These are phyloP conservation scores for Medicago lupulina DNA, from an alignment of 306 rosid species.

Conservation along the genomic window DNA sequence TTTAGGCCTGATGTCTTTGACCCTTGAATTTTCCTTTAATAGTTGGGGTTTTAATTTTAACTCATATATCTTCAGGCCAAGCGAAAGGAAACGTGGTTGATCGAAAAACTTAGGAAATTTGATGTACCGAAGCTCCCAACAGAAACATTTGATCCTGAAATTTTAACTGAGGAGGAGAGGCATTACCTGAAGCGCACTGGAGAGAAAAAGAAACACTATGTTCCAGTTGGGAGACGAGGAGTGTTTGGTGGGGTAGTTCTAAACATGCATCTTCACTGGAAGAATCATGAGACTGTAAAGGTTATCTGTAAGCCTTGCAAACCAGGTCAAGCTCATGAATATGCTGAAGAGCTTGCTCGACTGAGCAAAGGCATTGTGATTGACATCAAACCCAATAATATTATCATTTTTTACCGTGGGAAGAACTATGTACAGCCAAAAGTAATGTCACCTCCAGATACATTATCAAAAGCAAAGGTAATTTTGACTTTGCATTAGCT, in stretches of 20 bases:
- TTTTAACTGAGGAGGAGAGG: constrained; percentile 85
- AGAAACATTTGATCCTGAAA: constrained; percentile 86
- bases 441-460: constrained; percentile 82
- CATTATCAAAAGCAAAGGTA: constrained; percentile 88
- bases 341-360: constrained; percentile 82
- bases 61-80: constrained; percentile 63
- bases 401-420: constrained; percentile 76
- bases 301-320: constrained; percentile 90
- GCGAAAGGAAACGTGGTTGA: constrained; percentile 88
- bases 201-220: constrained; percentile 85
- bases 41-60: constrained; percentile 2
- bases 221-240: constrained; percentile 87
- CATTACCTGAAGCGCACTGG: constrained; percentile 93
- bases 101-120: constrained; percentile 82
- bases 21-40: neutral
- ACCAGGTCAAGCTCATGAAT: constrained; percentile 80
- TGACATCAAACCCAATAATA: constrained; percentile 72
- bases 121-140: constrained; percentile 63
- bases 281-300: constrained; percentile 90
- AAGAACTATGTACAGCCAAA: constrained; percentile 87
- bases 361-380: constrained; percentile 92
- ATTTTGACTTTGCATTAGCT: constrained; percentile 35
- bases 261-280: constrained; percentile 98
- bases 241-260: constrained; percentile 95
- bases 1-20: constrained; percentile 9